Percentiles rank a stretch among this genome's conserved stretches.
Evolutionary conservation across 2,329 filamentous ascomycete genomes (phyloP).

Genomic region (Ophiostoma sp.): DNA sequence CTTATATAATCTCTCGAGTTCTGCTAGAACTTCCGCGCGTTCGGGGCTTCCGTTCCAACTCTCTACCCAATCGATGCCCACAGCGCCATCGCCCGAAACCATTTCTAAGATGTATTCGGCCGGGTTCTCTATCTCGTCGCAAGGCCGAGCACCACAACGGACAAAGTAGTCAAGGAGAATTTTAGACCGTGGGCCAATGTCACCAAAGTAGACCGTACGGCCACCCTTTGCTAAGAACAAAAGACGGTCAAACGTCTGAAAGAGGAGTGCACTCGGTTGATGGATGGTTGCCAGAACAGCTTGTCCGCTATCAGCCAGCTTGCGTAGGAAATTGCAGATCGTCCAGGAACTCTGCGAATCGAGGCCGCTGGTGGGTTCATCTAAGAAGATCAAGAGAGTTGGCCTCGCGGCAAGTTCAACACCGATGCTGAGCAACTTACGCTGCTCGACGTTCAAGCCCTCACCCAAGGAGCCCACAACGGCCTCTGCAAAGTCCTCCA

Average conservation of each 20-base stretch:
- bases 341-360: conserved; percentile 65
- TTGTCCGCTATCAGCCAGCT: conserved; percentile 48
- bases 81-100: too few relatives aligned
- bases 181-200: too few relatives aligned
- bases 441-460: conserved; percentile 72
- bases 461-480: conserved; percentile 65
- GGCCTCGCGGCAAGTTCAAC: conserved; percentile 94
- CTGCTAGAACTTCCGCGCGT: too few relatives aligned
- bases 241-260: conserved; percentile 28
- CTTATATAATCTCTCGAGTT: too few relatives aligned
- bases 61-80: too few relatives aligned
- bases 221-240: conserved; percentile 25
- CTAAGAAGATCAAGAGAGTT: conserved; percentile 59
- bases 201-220: conserved; percentile 28
- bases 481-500: conserved; percentile 87
- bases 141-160: too few relatives aligned
- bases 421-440: conserved; percentile 78
- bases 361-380: conserved; percentile 62
- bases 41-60: too few relatives aligned
- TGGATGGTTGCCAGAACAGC: conserved; percentile 36
- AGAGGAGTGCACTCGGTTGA: conserved; percentile 28
- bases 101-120: too few relatives aligned
- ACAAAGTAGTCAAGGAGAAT: too few relatives aligned
- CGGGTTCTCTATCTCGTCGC: too few relatives aligned
- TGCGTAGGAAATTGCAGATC: conserved; percentile 61